Evolutionary conservation across 176 grass and related monocot genomes (phyloP), one percentile per base, ranked within the genome.

Genomic region (Ananas comosus): DNA sequence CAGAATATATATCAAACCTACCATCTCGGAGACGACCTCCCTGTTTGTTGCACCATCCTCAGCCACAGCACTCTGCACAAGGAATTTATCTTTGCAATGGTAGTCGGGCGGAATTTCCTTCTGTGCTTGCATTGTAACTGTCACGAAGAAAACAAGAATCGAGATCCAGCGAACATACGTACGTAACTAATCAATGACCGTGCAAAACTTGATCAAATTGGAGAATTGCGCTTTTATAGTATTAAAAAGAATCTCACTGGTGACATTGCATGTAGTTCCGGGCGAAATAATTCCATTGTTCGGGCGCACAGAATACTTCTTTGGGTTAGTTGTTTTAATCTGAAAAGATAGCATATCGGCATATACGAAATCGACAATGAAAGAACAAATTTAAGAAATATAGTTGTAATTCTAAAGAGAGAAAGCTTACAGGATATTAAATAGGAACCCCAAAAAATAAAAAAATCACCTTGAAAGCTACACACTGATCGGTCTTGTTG

Each of bases 271-370:
- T 47, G 89, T 85, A 51, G 74, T 65, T 42, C 70, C 54, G 5
- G 90, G 94, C 51, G 9, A 80, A 25, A 93, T 72, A 64, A 93
- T 64, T 42, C 90, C 94, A 53, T 74, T 80, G 69, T 88, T 90
- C 51, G 94, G 90, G 10, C 89, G 82, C 66, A 99, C 94, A 2
- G 82, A 81, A 54, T 99, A 99, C 77, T 88, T 99, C 16, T 56
- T 90, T 1, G 90, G 94, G 72, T 74, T 93, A 1, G 94, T 99
- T 66, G 94, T 99, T 64, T 99, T 99, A 25, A 99, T 87, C 94
- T 99, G 78, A 78, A 7, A 51, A 16, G 42, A 65, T 27, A 27
- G 53, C 17, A 74, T 42, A 74, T 80, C 61, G 48, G 18, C 50
- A 56, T 27, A 2, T 12, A 70, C 1, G 50, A 11, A 7, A 71